Evolutionary conservation across 768 basidiomycete species (phyloP), one percentile per base, ranked within the genome.

Genomic region (Mycena metata): DNA sequence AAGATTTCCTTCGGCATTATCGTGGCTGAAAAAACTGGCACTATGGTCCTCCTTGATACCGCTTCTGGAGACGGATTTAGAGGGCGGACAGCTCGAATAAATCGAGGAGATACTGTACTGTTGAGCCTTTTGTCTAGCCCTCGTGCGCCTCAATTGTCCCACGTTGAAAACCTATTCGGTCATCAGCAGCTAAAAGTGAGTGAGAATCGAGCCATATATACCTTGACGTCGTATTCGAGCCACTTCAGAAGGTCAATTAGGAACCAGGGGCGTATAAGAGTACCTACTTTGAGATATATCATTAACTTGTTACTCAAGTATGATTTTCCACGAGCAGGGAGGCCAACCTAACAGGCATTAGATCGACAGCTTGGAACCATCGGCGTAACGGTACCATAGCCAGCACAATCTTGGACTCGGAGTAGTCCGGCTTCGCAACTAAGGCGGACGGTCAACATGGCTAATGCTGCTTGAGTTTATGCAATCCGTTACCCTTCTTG

Each of bases 351-450:
- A 21, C 33, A n/a, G 35, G 50, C 35, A 42, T 69, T 54, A 64
- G 35, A 52, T 36, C 50, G 19, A 60, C 42, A 62, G 23, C 35
- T 47, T 26, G 46, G 16, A 39, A 39, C 15, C 5, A 15, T 15
- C 5, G 15, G 39, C 39, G 33, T 35, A 52, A 59, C 39, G 65
- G 81, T 56, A 96, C 97, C 95, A 98, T 98, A 4, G 97, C 97
- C 13, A 99, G 88, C 9, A 99, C 96, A 71, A 99, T 98, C 88
- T 99, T 99, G 42, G 95, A 95, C 76, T 98, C 96, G 4, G 96
- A 98, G 74, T 99, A 99, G 76, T 99, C 98, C 7, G 98, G 98
- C 79, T 97, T 98, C 60, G 94, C 92, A 52, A 97, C 95, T 96
- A 71, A 50, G 51, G 43, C 52, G 15, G 46, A 36, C 60, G 46